Evolutionary conservation across 1,284 basidiomycete species (phyloP).

Genomic region (Sporisorium exsertum): DNA sequence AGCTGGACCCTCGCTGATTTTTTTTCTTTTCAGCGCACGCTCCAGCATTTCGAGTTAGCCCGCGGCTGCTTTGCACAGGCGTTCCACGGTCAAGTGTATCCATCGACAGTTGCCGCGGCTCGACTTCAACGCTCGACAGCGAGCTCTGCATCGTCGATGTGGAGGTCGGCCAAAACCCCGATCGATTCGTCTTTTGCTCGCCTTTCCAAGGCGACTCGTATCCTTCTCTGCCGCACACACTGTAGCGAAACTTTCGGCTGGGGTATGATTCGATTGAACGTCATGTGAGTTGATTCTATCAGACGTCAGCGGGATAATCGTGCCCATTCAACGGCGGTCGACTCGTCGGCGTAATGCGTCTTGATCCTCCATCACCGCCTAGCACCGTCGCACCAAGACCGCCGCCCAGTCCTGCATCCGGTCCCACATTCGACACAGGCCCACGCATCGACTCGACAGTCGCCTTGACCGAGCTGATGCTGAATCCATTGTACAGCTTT

Average conservation of each 20-base stretch:
- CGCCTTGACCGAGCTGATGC: slow-evolving; percentile 64
- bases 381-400: background rate
- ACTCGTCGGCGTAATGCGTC: slow-evolving; percentile 57
- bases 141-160: slow-evolving; percentile 1
- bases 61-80: slow-evolving; percentile 17
- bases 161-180: background rate
- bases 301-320: slow-evolving; percentile 11
- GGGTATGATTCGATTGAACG: slow-evolving; percentile 3
- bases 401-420: slow-evolving; percentile 10
- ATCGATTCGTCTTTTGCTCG: background rate
- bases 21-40: background rate
- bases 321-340: slow-evolving; percentile 47
- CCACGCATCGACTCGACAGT: slow-evolving; percentile 63
- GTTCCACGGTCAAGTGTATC: background rate
- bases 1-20: slow-evolving; percentile 16
- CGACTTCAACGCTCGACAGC: background rate
- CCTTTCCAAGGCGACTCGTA: background rate
- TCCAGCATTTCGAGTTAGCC: slow-evolving; percentile 10
- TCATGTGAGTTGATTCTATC: background rate
- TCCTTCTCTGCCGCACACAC: background rate
- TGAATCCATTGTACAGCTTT: slow-evolving; percentile 48
- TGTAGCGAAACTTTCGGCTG: background rate
- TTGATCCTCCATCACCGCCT: slow-evolving; percentile 11
- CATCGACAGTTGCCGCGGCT: slow-evolving; percentile 13
- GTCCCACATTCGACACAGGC: slow-evolving; percentile 15